Percentiles rank a stretch among this genome's conserved stretches.
These are phyloP conservation scores for Carex arenaria DNA, from an alignment of 202 grass and related monocot genomes.

Conservation along the genomic window DNA sequence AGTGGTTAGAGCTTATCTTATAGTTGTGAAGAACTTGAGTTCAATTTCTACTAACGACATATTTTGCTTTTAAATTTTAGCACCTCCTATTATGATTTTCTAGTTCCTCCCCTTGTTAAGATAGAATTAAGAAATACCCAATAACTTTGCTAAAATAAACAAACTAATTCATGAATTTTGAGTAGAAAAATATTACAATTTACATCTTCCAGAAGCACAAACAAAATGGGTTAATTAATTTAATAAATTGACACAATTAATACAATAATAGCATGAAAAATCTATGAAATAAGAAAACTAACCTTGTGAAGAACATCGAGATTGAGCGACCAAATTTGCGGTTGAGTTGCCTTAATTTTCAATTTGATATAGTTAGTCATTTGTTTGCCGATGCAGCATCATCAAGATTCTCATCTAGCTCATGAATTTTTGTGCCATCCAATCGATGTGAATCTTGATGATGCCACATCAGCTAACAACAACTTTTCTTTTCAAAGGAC, in stretches of 20 bases:
- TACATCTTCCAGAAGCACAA: not conserved
- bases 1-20: no score
- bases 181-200: not conserved
- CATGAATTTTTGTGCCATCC: not conserved
- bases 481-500: slow-evolving; percentile 18
- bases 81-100: no score
- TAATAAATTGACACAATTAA: not conserved
- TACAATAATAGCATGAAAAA: not conserved
- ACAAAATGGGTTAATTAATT: not conserved
- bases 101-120: no score
- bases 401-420: slow-evolving; percentile 73
- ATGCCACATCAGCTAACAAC: slow-evolving; percentile 57
- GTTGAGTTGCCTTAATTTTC: not conserved
- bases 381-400: slow-evolving; percentile 80
- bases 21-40: no score
- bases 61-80: no score
- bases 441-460: slow-evolving; percentile 83
- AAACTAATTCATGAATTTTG: not conserved
- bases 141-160: not conserved
- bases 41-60: no score
- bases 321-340: not conserved
- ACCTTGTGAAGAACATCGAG: not conserved
- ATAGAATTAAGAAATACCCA: not conserved
- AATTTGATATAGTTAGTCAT: slow-evolving; percentile 38
- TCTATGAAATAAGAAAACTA: slow-evolving; percentile 13